Base-by-base conservation (phyloP, 2,329 filamentous ascomycete species). In the Aspergillaceae sp. region DNA sequence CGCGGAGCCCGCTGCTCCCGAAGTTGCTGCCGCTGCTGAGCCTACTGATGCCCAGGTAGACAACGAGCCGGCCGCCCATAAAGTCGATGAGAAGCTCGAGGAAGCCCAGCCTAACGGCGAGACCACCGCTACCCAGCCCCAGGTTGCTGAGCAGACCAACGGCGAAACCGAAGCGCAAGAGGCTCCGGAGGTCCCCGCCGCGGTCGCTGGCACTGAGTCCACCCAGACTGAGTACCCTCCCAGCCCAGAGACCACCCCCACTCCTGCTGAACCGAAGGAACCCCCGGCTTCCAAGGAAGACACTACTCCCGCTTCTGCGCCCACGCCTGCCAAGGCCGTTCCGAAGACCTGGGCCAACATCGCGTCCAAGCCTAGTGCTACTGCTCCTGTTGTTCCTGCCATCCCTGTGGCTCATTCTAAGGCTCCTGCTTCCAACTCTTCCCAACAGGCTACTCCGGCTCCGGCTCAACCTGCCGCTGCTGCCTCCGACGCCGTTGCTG, bases 41-140 rank as follows among this genome's bases (percentile, higher is more conserved):
- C 47, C 54, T 32, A 55, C 53, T 46, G 56, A 60, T 29, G 48
- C 57, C 26, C 61, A 63, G 70, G 65, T 67, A 9, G 57, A 62
- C 47, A 63, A 60, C 34, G 64, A 72, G 48, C 54, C 54, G 40
- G 74, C 81, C 47, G 67, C 71, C 35, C 65, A 70, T 26, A 74
- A 77, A 57, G 78, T 90, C 35, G 84, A 88, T 63, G 75, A 87
- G 72, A 87, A 88, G 75, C 76, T 89, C 26, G 83, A 91, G 69
- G 78, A 88, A 61, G 74, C 64, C 49, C 59, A 73, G 55, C 64
- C 71, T 50, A 75, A 74, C 51, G 73, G 70, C 34, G 69, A 71
- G 40, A 57, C 59, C 36, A 61, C 19, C 19, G 19, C 19, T 19
- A 19, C 62, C 42, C 57, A 60, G 29, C 47, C 56, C 29, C 49